These are phyloP conservation scores for Avicennia marina DNA, from an alignment of 257 asterid genomes.

Conservation along the genomic window DNA sequence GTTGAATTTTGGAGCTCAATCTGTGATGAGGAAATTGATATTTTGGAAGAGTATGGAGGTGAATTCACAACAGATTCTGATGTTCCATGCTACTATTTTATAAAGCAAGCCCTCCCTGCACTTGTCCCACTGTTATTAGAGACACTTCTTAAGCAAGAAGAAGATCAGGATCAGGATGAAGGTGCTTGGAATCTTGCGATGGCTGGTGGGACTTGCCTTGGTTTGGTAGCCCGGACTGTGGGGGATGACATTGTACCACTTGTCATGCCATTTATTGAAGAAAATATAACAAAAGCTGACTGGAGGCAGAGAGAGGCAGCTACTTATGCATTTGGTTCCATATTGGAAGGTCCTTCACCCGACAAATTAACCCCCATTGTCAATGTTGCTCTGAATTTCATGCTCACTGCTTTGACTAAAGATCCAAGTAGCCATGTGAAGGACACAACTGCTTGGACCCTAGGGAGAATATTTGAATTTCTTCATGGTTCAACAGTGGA, in stretches of 20 bases:
- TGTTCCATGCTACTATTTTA: slow-evolving; percentile 65
- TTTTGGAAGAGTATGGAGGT: slow-evolving; percentile 66
- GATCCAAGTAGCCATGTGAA: slow-evolving; percentile 76
- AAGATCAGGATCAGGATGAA: slow-evolving; percentile 83
- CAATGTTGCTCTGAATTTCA: slow-evolving; percentile 58
- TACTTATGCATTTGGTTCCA: slow-evolving; percentile 80
- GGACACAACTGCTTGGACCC: slow-evolving; percentile 86
- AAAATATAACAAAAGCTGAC: slow-evolving; percentile 54
- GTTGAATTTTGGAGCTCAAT: slow-evolving; percentile 79
- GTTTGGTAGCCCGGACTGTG: slow-evolving; percentile 75
- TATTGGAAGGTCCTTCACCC: slow-evolving; percentile 77
- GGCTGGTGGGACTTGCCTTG: slow-evolving; percentile 93
- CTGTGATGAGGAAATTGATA: slow-evolving; percentile 80
- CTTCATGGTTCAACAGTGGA: slow-evolving; percentile 68
- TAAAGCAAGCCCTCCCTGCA: slow-evolving; percentile 77
- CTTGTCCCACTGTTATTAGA: slow-evolving; percentile 70
- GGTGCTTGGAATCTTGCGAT: slow-evolving; percentile 87
- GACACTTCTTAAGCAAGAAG: slow-evolving; percentile 84
- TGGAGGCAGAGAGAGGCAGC: slow-evolving; percentile 86
- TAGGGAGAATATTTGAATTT: slow-evolving; percentile 75
- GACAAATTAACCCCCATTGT: slow-evolving; percentile 65
- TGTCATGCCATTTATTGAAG: slow-evolving; percentile 77
- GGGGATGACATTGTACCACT: slow-evolving; percentile 79
- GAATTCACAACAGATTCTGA: slow-evolving; percentile 74
- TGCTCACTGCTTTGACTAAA: slow-evolving; percentile 62